Base-by-base conservation (phyloP, 2,329 filamentous ascomycete genomes). In the Beauveria caledonica region DNA sequence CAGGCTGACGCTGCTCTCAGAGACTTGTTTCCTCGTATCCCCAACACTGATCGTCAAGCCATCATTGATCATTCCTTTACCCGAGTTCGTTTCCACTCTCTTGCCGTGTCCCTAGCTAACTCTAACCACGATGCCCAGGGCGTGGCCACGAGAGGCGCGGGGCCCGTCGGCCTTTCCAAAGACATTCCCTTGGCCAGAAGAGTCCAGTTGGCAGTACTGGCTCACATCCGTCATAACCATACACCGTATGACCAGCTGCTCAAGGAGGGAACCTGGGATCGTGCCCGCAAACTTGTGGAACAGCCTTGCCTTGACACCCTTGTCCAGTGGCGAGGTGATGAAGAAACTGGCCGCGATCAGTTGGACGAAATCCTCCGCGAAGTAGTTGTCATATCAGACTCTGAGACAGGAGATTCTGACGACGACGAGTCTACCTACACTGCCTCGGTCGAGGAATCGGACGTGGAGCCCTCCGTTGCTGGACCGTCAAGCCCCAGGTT, bases 311-410 rank as follows among this genome's bases (percentile, higher is more conserved):
- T 87, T 50, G 85, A 87, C 65, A 76, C 84, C 58, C 80, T 88
- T 70, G 81, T 87, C 76, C 87, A 87, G 80, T 88, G 85, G 85
- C 84, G 85, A 74, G 85, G 85, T 60, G 85, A 88, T 66, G 85
- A 88, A 70, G 85, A 88, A 69, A 87, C 81, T 19, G 85, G 85
- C 27, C 81, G 85, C 53, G 85, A 88, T 66, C 83, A 87, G 69
- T 77, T 87, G 17, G 85, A 87, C 62, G 84, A 87, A 68, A 86
- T 87, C 61, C 74, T 87, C 39, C 78, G 83, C 55, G 85, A 88
- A 70, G 83, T 87, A 11, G 82, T 87, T 58, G 80, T 87, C 66
- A 86, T 88, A 49, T 84, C 83, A n/a, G 82, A 85, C 65, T 78
- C 78, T 5, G 81, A 84, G 67, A 78, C 76, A 45, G 77, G 77